Evolutionary conservation across 345 rosid genomes (phyloP).

Genomic region (Brassica cretica): DNA sequence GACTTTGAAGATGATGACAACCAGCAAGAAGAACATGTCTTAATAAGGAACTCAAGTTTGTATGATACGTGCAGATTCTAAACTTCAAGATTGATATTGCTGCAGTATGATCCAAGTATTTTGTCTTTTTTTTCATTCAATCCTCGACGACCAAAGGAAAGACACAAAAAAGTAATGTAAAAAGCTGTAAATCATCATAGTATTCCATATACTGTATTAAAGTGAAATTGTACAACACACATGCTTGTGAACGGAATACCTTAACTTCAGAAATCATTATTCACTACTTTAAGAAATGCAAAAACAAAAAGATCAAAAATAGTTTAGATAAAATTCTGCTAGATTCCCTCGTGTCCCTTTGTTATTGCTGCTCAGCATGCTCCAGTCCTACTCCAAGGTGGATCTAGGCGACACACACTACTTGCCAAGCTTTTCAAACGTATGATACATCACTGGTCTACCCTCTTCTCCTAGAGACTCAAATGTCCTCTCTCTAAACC

Average conservation of each 20-base stretch:
- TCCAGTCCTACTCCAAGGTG: conserved; percentile 40
- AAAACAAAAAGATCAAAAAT: neutral
- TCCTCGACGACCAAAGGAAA: neutral
- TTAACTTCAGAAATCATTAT: neutral
- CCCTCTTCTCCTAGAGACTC: neutral
- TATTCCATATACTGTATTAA: neutral
- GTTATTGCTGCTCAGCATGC: conserved; percentile 1
- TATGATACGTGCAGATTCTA: neutral
- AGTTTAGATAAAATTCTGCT: neutral
- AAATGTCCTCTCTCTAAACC: neutral
- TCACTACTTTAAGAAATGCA: neutral
- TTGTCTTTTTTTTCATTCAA: neutral
- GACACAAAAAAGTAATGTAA: neutral
- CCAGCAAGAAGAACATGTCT: neutral
- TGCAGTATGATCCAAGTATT: neutral
- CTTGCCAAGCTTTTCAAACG: neutral
- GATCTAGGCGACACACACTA: neutral
- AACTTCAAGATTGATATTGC: neutral
- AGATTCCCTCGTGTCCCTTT: conserved; percentile 38
- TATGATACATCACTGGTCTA: too few species aligned
- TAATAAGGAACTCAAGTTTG: neutral
- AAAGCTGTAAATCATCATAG: neutral
- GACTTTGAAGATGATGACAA: neutral
- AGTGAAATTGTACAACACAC: neutral
- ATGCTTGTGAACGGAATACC: neutral